Base-by-base conservation (phyloP, 1,284 basidiomycete genomes). In the Apiotrichum porosum region DNA sequence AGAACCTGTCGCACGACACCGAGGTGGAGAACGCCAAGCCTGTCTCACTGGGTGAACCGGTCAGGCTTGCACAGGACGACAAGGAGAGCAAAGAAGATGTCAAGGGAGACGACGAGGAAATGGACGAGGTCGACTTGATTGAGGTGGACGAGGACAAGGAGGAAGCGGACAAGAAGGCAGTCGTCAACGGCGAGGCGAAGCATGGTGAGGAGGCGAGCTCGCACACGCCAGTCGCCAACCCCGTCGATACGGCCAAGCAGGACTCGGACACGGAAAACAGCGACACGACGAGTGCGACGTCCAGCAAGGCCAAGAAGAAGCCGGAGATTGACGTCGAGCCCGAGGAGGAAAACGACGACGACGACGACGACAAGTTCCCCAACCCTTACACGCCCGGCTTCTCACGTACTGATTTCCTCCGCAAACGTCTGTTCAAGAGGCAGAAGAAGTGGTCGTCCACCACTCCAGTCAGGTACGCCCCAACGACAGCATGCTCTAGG, bases 341-440 rank as follows among this genome's bases (percentile, higher is more conserved):
- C 35, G 35, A 42, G 23, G 42, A 36, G 10, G 40, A 43, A 23
- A 32, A 43, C 15, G 39, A 42, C 24, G 32, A 35, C 22, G 44
- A 38, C 10, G 42, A 45, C 13, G 51, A 54, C 8, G 53, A 56
- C 4, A 30, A 42, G 24, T 55, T 51, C 31, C 65, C 66, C 5
- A 63, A 71, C 39, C 68, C 68, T 0, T 63, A 59, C 41, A 30
- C 39, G 0, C 58, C 56, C 0, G 51, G 51, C 2, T 71, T 71
- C 47, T 58, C 56, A 6, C 56, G 66, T 1, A 55, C 56, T 1
- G 37, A 38, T 2, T 68, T 62, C 42, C 47, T 68, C 15, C 58
- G 68, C 8, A 59, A 64, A 28, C 53, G 62, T 17, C 49, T 71
- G 6, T 66, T 63, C 41, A 47, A 45, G 1, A 42, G 53, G 21